phyloP scores from a whole-genome alignment of 2,329 filamentous ascomycete species.

The Pseudocercospora crystallina region DNA sequence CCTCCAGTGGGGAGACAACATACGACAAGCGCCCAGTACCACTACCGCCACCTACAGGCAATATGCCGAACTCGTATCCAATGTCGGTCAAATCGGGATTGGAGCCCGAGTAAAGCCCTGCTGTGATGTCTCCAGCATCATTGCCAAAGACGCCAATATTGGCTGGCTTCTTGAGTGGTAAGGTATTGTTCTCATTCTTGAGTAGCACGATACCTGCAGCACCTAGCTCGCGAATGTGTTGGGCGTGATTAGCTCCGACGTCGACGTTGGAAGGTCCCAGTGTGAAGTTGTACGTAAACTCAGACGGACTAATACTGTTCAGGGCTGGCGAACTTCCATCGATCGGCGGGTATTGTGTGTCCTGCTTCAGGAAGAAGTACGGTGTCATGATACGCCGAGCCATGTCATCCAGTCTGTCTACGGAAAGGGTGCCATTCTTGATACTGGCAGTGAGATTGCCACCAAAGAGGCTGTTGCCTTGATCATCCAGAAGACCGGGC shows the following conservation, averaged over 20 bases:
- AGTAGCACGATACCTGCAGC: conserved; percentile 45
- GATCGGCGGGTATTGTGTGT: conserved; percentile 39
- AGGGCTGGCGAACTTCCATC: conserved; percentile 33
- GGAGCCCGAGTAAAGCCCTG: conserved; percentile 44
- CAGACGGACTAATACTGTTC: conserved; percentile 9
- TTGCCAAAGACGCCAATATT: conserved; percentile 53
- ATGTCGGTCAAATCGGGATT: conserved; percentile 23
- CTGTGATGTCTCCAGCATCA: conserved; percentile 48
- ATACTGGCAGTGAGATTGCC: conserved; percentile 52
- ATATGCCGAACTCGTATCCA: conserved; percentile 45
- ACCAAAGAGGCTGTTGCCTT: conserved; percentile 25
- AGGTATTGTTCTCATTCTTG: conserved; percentile 51
- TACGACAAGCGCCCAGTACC: conserved; percentile 42
- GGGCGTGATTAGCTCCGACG: conserved; percentile 38
- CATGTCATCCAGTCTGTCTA: conserved; percentile 61
- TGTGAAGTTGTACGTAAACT: conserved; percentile 34
- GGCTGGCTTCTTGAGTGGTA: conserved; percentile 55
- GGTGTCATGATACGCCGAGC: conserved; percentile 49
- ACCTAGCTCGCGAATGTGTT: conserved; percentile 41
- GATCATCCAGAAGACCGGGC: conserved; percentile 44
- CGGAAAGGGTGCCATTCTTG: conserved; percentile 53
- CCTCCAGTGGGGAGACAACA: conserved; percentile 43
- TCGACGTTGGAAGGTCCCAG: conserved; percentile 36
- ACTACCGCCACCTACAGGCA: conserved; percentile 43
- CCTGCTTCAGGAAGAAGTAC: conserved; percentile 60